Base-by-base conservation (phyloP, 306 rosid genomes). In the Macrotyloma uniflorum region DNA sequence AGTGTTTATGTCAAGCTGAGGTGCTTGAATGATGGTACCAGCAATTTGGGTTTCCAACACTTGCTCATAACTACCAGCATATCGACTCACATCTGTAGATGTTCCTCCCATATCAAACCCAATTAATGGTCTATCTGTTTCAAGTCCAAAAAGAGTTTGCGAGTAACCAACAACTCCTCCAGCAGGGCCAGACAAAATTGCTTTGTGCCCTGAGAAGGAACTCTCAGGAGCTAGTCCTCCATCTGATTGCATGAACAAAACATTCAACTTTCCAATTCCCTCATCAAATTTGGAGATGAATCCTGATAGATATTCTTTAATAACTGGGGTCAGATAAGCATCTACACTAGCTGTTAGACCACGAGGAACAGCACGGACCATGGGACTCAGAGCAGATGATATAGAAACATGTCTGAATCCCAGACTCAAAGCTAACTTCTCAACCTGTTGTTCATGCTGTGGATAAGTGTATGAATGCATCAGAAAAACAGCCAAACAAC, bases 81-180 rank as follows among this genome's bases (percentile, higher is more conserved):
- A 94, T 18, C 97, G 95, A 83, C 98, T 94, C 69, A 92, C 98
- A 85, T 94, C 98, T 12, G 98, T 94, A 70, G 98, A 94, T 36
- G 98, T 94, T 58, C 98, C 97, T 70, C 98, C 97, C 97, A 94
- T 94, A 79, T 94, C 98, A 87, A 94, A 94, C 16, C 98, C 98
- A 82, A 94, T 94, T 15, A 94, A 84, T 5, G 98, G 97, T 68
- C 88, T 94, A 67, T 78, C 85, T 12, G 97, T 94, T 85, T 94
- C 98, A 64, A 92, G 91, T 36, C 75, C 86, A 33, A 92, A 94
- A 74, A 94, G 97, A 59, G 97, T 94, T 54, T 92, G 98, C 0
- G 98, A 92, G 79, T 94, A 94, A 80, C 98, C 98, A 45, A 94
- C 98, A 80, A 94, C 97, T 50, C 98, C 98, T 50, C 98, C 98